phyloP scores from a whole-genome alignment of 2,329 filamentous ascomycete genomes.

The Ceratocystis ficicola region DNA sequence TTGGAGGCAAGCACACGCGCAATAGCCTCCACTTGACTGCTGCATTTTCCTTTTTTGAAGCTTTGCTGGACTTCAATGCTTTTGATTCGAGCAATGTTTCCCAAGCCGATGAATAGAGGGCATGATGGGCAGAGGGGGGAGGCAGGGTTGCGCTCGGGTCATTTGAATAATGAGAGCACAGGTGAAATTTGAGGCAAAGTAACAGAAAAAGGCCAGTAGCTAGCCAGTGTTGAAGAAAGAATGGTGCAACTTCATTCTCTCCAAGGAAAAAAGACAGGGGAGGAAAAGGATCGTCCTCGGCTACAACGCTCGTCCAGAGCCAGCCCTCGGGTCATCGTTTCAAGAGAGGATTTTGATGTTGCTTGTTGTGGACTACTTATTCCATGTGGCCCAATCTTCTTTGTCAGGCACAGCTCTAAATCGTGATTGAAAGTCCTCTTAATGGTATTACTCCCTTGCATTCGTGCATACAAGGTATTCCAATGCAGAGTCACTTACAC shows the following conservation, averaged over 20 bases:
- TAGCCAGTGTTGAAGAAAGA: neutral
- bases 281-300: constrained; percentile 2
- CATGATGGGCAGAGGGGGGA: no score
- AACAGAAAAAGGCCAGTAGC: no score
- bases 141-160: no score
- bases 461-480: neutral
- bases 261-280: neutral
- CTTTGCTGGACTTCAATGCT: neutral
- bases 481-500: constrained; percentile 2
- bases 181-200: no score
- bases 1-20: neutral
- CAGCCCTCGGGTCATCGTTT: neutral
- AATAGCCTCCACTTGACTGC: neutral
- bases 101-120: neutral
- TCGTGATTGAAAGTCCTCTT: neutral
- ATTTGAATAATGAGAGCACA: no score
- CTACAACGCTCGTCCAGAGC: neutral
- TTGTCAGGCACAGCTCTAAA: neutral
- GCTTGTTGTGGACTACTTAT: neutral
- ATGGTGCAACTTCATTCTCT: neutral
- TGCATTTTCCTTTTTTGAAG: neutral
- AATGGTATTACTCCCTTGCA: neutral
- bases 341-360: neutral
- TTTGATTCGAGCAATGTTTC: neutral
- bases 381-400: neutral